Evolutionary conservation across 2,329 filamentous ascomycete species (phyloP).

Genomic region (Talaromyces sp.): DNA sequence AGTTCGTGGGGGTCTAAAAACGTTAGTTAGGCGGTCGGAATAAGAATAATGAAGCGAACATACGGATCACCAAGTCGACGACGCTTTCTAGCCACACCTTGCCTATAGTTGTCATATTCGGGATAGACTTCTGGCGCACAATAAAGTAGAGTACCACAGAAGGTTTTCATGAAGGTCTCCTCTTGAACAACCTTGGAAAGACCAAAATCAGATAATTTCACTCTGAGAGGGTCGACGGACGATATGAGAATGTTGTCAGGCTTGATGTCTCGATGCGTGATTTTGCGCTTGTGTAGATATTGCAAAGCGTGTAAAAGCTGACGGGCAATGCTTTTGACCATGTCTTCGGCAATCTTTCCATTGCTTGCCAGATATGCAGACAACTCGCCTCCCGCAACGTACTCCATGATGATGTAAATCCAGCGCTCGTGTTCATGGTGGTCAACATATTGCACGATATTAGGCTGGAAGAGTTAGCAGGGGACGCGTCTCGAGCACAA

Average conservation of each 20-base stretch:
- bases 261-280: slow-evolving; percentile 98
- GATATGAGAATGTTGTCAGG: slow-evolving; percentile 93
- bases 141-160: slow-evolving; percentile 92
- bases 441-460: slow-evolving; percentile 89
- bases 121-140: slow-evolving; percentile 96
- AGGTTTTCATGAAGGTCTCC: slow-evolving; percentile 90
- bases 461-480: slow-evolving; percentile 53
- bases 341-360: slow-evolving; percentile 62
- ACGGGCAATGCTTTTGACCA: slow-evolving; percentile 67
- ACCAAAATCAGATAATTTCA: slow-evolving; percentile 96
- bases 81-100: slow-evolving; percentile 59
- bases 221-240: slow-evolving; percentile 66
- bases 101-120: slow-evolving; percentile 66
- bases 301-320: slow-evolving; percentile 72
- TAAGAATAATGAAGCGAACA: slow-evolving; percentile 22
- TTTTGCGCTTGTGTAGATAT: slow-evolving; percentile 82
- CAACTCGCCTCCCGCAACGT: slow-evolving; percentile 75
- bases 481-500: neutral
- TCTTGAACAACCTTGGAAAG: slow-evolving; percentile 91
- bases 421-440: slow-evolving; percentile 77
- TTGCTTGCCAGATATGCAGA: slow-evolving; percentile 65
- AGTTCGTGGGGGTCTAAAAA: slow-evolving; percentile 43
- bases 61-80: slow-evolving; percentile 53
- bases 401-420: slow-evolving; percentile 98
- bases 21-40: neutral